Conservation (phyloP, 306 rosid species). For the Spatholobus suberectus region DNA sequence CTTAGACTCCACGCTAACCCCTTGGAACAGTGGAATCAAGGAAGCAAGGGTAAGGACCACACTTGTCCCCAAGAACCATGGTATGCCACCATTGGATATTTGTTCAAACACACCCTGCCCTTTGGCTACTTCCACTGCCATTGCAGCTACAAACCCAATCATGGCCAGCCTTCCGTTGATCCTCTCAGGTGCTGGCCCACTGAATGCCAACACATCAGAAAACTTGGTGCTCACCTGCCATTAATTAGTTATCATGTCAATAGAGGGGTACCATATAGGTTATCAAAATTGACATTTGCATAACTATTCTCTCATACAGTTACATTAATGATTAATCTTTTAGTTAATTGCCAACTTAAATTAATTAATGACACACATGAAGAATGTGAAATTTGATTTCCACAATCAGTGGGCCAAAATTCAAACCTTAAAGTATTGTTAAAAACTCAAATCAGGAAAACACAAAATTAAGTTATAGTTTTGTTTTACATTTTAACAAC, state of each 20-base stretch:
- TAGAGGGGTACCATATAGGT: not conserved
- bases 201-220: conserved; percentile 66
- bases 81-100: conserved; percentile 67
- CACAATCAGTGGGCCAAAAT: no score
- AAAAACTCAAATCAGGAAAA: no score
- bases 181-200: conserved; percentile 93
- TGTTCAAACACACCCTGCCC: conserved; percentile 74
- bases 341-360: no score
- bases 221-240: conserved; percentile 67
- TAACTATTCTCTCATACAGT: no score
- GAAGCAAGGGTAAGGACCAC: conserved; percentile 69
- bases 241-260: not conserved
- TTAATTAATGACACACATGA: no score
- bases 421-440: no score
- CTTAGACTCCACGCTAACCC: conserved; percentile 75
- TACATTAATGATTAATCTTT: no score
- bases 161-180: conserved; percentile 91
- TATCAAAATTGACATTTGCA: not conserved
- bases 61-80: conserved; percentile 72
- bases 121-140: conserved; percentile 67
- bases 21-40: conserved; percentile 65
- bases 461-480: no score
- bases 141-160: conserved; percentile 82
- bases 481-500: no score
- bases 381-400: no score